Conservation (phyloP, 2,329 filamentous ascomycete species). For the Aaosphaeria arxii region DNA sequence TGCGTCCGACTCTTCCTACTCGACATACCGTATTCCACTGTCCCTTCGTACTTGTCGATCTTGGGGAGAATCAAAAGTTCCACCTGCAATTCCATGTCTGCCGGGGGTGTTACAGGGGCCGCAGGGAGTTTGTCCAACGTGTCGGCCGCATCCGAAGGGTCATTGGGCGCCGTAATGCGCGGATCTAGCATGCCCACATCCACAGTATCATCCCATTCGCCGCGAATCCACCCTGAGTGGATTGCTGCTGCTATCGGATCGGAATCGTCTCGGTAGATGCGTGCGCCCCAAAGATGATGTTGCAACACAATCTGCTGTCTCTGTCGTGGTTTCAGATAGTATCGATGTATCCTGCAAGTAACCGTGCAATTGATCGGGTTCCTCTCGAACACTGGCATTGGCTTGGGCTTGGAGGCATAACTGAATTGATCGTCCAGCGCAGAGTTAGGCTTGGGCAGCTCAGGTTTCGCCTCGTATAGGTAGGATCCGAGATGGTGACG, state of each 20-base stretch:
- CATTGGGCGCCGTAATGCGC: constrained; percentile 46
- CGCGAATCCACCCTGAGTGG: constrained; percentile 87
- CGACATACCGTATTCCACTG: constrained; percentile 74
- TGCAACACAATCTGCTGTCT: constrained; percentile 81
- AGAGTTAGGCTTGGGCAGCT: constrained; percentile 41
- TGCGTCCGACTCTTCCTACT: constrained; percentile 80
- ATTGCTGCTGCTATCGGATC: constrained; percentile 91
- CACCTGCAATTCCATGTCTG: constrained; percentile 78
- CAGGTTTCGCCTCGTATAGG: constrained; percentile 70
- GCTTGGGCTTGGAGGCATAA: constrained; percentile 61
- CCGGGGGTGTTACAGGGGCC: constrained; percentile 61
- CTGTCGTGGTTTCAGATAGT: constrained; percentile 66
- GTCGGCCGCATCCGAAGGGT: constrained; percentile 43
- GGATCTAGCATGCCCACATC: constrained; percentile 65
- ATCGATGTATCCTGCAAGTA: constrained; percentile 80
- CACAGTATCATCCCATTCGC: constrained; percentile 79
- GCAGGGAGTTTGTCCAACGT: constrained; percentile 38
- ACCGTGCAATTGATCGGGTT: constrained; percentile 82
- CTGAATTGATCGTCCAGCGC: constrained; percentile 53
- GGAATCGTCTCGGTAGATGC: constrained; percentile 93
- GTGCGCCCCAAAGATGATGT: constrained; percentile 85
- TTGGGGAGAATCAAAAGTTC: constrained; percentile 79
- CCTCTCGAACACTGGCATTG: constrained; percentile 71
- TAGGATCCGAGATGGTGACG: constrained; percentile 81
- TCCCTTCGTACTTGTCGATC: constrained; percentile 72